phyloP scores from a whole-genome alignment of 73 alveolate genomes.

The Symbiodinium pilosum region DNA sequence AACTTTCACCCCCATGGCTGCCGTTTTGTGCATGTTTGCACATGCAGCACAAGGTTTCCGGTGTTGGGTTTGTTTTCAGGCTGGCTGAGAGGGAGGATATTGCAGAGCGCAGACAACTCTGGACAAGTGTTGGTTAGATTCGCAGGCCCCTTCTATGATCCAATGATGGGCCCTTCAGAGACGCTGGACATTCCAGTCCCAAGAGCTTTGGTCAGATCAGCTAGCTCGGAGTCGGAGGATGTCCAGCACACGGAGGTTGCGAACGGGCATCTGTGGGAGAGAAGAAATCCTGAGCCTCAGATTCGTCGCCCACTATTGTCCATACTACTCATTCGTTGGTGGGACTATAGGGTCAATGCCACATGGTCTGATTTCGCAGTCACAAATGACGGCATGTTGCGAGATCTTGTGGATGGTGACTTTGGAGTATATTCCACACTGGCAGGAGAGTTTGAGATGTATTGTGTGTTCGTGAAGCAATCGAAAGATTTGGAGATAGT shows the following conservation, averaged over 20 bases:
- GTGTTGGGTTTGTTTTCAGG: slow-evolving; percentile 54
- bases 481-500: slow-evolving; percentile 29
- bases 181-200: slow-evolving; percentile 34
- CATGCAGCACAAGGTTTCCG: not conserved
- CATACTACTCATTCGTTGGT: slow-evolving; percentile 54
- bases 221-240: not conserved
- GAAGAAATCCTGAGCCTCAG: not conserved
- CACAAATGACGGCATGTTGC: slow-evolving; percentile 78
- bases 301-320: slow-evolving; percentile 24
- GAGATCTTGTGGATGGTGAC: slow-evolving; percentile 61
- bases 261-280: not conserved
- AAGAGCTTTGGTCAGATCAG: not conserved
- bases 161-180: slow-evolving; percentile 3
- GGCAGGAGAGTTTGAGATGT: slow-evolving; percentile 53
- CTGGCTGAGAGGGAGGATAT: slow-evolving; percentile 33
- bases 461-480: slow-evolving; percentile 7
- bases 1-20: slow-evolving; percentile 34
- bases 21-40: slow-evolving; percentile 44
- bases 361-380: slow-evolving; percentile 68
- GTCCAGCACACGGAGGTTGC: not conserved
- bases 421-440: slow-evolving; percentile 25
- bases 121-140: slow-evolving; percentile 14
- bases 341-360: slow-evolving; percentile 48
- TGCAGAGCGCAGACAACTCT: not conserved
- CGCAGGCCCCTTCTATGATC: slow-evolving; percentile 45